Percentiles rank a stretch among this genome's conserved stretches.
These are phyloP conservation scores for Ziziphus jujuba DNA, from an alignment of 306 rosid species.

Conservation along the genomic window DNA sequence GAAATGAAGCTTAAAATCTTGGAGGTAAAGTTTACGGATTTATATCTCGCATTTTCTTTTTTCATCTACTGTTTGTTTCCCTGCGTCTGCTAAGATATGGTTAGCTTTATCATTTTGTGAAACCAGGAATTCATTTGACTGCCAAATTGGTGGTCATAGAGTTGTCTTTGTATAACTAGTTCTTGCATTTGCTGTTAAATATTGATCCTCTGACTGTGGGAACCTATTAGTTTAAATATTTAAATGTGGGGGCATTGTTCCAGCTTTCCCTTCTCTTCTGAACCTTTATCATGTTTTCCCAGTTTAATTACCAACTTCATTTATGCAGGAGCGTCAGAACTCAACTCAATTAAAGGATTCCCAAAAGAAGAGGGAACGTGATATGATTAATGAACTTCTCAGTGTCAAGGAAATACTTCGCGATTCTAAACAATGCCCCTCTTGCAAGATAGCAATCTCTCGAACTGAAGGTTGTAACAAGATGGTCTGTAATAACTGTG, in stretches of 20 bases:
- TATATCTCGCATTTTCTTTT: conserved; percentile 7
- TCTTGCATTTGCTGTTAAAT: background rate
- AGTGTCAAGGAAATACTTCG: conserved; percentile 69
- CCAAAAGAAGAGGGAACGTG: conserved; percentile 62
- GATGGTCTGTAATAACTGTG: conserved; percentile 83
- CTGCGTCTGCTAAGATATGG: conserved; percentile 6
- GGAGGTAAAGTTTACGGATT: conserved; percentile 49
- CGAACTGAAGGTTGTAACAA: conserved; percentile 87
- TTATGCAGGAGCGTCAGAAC: conserved; percentile 75
- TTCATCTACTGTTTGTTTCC: conserved; percentile 10
- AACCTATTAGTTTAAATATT: background rate
- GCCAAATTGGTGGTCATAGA: no score
- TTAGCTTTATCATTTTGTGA: background rate
- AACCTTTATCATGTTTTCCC: background rate
- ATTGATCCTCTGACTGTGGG: background rate
- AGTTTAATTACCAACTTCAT: conserved; percentile 7
- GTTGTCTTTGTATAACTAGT: no score
- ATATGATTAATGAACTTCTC: conserved; percentile 76
- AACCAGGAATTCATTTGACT: background rate
- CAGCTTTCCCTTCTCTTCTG: conserved; percentile 2
- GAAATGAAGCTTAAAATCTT: conserved; percentile 68
- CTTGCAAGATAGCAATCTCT: conserved; percentile 82
- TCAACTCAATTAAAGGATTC: conserved; percentile 50
- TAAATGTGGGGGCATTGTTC: background rate
- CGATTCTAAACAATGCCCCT: conserved; percentile 82